These are phyloP conservation scores for Kodamaea fungicola DNA, from an alignment of 1,139 yeast genomes.

Conservation along the genomic window DNA sequence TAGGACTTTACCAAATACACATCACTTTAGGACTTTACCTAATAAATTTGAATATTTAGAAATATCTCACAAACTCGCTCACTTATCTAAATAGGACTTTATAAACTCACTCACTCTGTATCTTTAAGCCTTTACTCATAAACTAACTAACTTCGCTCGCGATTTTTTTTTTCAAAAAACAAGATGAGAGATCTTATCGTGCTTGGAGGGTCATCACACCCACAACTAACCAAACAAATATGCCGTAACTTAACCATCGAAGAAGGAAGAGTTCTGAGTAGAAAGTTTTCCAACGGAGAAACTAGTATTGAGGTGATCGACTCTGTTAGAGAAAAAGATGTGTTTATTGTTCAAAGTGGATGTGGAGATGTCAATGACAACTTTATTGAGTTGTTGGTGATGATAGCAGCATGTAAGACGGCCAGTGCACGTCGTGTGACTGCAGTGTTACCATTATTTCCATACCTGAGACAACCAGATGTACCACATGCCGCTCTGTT, in stretches of 20 bases:
- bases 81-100: too few species aligned
- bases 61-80: too few species aligned
- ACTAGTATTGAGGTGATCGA: constrained; percentile 80
- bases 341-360: constrained; percentile 76
- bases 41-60: too few species aligned
- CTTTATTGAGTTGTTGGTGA: constrained; percentile 81
- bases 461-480: constrained; percentile 95
- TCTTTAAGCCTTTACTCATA: background rate
- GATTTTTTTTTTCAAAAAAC: constrained; percentile 1
- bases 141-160: background rate
- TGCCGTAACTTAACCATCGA: constrained; percentile 63
- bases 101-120: background rate
- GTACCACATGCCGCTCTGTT: constrained; percentile 81
- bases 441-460: constrained; percentile 91
- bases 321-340: constrained; percentile 91
- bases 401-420: constrained; percentile 91
- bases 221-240: constrained; percentile 56
- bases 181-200: constrained; percentile 73
- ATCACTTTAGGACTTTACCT: too few species aligned
- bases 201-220: constrained; percentile 75
- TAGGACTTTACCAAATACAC: too few species aligned
- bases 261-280: constrained; percentile 53
- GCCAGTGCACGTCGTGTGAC: constrained; percentile 93
- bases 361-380: constrained; percentile 91
- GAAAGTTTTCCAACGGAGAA: constrained; percentile 79